phyloP scores from a whole-genome alignment of 2,329 filamentous ascomycete species.

The Colletotrichum truncatum region DNA sequence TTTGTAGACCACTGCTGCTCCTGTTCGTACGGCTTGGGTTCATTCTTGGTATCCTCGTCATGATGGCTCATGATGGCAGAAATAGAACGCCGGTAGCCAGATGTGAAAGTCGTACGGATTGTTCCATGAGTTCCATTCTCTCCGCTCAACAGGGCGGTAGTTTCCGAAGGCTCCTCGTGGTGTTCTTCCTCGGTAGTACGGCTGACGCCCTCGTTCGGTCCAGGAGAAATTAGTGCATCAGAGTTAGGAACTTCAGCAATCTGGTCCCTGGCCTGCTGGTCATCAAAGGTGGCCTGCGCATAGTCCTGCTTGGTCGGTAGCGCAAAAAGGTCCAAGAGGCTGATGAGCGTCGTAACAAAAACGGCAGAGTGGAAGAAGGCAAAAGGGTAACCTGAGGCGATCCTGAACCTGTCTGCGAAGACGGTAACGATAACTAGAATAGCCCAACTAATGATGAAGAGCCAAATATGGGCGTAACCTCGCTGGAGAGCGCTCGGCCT shows the following conservation, averaged over 20 bases:
- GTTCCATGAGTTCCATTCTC: conserved; percentile 41
- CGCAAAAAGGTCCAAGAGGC: conserved; percentile 82
- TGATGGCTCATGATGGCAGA: conserved; percentile 36
- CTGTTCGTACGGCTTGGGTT: conserved; percentile 61
- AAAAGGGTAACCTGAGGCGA: conserved; percentile 82
- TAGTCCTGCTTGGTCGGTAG: conserved; percentile 78
- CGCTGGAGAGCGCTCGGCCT: conserved; percentile 89
- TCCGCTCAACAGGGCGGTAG: conserved; percentile 56
- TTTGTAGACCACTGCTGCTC: conserved; percentile 89
- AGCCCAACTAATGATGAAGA: conserved; percentile 80
- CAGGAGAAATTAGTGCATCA: conserved; percentile 50
- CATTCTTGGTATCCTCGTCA: conserved; percentile 41
- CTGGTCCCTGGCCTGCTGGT: conserved; percentile 53
- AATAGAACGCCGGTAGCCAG: conserved; percentile 62
- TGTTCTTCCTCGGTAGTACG: conserved; percentile 41
- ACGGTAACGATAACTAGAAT: conserved; percentile 78
- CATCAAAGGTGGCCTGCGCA: conserved; percentile 64
- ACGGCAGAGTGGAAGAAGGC: conserved; percentile 81
- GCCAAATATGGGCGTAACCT: conserved; percentile 83
- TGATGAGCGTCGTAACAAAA: conserved; percentile 78
- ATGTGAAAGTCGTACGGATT: conserved; percentile 61
- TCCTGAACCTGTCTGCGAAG: conserved; percentile 76
- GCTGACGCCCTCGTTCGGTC: conserved; percentile 44
- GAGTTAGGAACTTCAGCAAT: conserved; percentile 39
- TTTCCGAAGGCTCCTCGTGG: conserved; percentile 55